Evolutionary conservation across 2,329 filamentous ascomycete genomes (phyloP).

Genomic region (Talaromyces sp.): DNA sequence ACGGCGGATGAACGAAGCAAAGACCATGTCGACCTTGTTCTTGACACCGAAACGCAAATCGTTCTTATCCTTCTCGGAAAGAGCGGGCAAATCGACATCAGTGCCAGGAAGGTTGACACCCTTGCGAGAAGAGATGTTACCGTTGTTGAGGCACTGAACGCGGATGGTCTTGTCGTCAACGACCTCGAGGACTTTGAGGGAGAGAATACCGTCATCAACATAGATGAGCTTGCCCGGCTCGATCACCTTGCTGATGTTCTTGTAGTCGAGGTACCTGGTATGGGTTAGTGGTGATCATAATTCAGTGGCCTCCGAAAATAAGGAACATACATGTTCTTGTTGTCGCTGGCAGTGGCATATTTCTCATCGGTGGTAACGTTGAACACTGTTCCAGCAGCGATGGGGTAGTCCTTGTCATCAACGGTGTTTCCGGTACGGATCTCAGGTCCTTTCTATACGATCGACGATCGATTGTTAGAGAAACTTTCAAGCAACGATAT

Average conservation of each 20-base stretch:
- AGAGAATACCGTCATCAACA: conserved; percentile 96
- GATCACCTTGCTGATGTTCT: conserved; percentile 99
- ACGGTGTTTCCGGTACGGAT: conserved; percentile 79
- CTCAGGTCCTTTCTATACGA: conserved; percentile 69
- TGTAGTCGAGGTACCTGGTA: conserved; percentile 90
- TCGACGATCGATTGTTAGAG: conserved; percentile 8
- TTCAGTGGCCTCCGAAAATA: background rate
- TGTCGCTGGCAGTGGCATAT: conserved; percentile 79
- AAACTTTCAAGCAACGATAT: conserved; percentile 5
- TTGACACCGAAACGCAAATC: conserved; percentile 95
- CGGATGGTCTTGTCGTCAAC: conserved; percentile 85
- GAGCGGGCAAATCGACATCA: conserved; percentile 93
- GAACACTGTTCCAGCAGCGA: conserved; percentile 77
- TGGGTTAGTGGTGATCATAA: background rate
- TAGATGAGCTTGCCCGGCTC: conserved; percentile 88
- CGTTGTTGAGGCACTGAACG: conserved; percentile 90
- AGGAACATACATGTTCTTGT: conserved; percentile 80
- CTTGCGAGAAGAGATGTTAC: conserved; percentile 98
- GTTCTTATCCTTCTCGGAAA: conserved; percentile 96
- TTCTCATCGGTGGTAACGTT: conserved; percentile 97
- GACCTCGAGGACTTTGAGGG: conserved; percentile 87
- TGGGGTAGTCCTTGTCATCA: conserved; percentile 72
- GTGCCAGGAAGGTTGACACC: conserved; percentile 99
- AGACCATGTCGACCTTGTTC: conserved; percentile 99
- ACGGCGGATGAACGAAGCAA: conserved; percentile 95